Base-by-base conservation (phyloP, 2,329 filamentous ascomycete species). In the Dactylella cylindrospora region DNA sequence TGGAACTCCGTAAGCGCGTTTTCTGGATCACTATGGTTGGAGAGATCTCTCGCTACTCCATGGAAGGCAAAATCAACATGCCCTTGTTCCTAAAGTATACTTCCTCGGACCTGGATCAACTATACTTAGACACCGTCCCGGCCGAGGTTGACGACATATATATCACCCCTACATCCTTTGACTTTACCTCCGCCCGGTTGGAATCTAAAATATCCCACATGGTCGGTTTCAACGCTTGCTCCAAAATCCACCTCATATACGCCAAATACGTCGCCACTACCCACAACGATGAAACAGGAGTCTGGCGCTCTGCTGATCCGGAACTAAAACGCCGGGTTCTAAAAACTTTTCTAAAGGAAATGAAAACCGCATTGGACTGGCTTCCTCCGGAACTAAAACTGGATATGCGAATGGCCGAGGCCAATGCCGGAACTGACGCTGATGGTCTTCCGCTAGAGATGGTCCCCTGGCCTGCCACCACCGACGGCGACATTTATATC, bases 151-250 rank as follows among this genome's bases (percentile, higher is more conserved):
- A 64, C 28, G 59, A 64, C 31, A 20, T 40, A 6, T 64, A 49
- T 22, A 64, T 64, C 19, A 64, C 59, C 22, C 59, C 51, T 2
- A 55, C 51, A 12, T 47, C 38, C 26, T 64, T 57, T 45, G 41
- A 64, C 22, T 62, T 62, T 31, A 44, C 43, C 10, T 36, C 49
- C 8, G 57, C 57, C 31, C 41, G 44, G 22, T 19, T 50, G 43
- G 59, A 64, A 41, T 19, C 44, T 25, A 52, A 46, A 28, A 41
- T 41, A 17, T 51, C 47, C 39, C 52, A 64, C 33, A 22, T 64
- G n/a, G 52, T 57, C n/a, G 59, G 59, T 38, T 64, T 64, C 23
- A 64, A 64, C 39, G 59, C 59, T 22, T 57, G 52, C 46, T 64
- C 59, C 26, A 64, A 64, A 19, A 51, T 64, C 20, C 52, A 55